These are phyloP conservation scores for Evernia prunastri DNA, from an alignment of 495 filamentous ascomycete species.

Conservation along the genomic window DNA sequence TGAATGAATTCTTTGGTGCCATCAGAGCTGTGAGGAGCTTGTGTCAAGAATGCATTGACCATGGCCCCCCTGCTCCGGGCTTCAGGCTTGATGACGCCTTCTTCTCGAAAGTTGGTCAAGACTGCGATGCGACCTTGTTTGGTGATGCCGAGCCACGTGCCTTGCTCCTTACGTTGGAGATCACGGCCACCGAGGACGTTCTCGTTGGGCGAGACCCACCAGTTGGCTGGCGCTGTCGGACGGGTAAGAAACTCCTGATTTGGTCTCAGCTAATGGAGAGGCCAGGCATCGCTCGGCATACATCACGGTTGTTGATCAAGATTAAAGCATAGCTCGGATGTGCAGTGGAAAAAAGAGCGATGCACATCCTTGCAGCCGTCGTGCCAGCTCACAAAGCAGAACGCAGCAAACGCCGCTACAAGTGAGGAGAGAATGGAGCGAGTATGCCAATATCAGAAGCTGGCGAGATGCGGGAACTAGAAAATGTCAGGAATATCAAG, in stretches of 20 bases:
- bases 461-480: background rate
- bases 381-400: background rate
- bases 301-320: constrained; percentile 89
- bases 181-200: constrained; percentile 64
- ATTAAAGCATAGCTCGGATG: constrained; percentile 89
- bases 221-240: constrained; percentile 74
- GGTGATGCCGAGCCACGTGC: constrained; percentile 94
- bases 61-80: constrained; percentile 71
- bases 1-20: constrained; percentile 60
- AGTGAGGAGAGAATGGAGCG: background rate
- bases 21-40: constrained; percentile 28
- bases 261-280: constrained; percentile 17
- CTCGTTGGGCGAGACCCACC: constrained; percentile 63
- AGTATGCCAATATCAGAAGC: background rate
- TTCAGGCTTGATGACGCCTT: constrained; percentile 51
- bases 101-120: constrained; percentile 91
- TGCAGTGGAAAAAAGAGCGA: constrained; percentile 79
- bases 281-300: constrained; percentile 30
- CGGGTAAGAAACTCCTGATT: constrained; percentile 76
- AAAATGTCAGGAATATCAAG: background rate
- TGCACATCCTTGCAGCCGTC: constrained; percentile 64
- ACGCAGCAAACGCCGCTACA: background rate
- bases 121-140: constrained; percentile 77
- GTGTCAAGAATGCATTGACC: constrained; percentile 77
- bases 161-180: constrained; percentile 57